Evolutionary conservation across 2,329 filamentous ascomycete species (phyloP).

Genomic region (Hymenoscyphus albidus): DNA sequence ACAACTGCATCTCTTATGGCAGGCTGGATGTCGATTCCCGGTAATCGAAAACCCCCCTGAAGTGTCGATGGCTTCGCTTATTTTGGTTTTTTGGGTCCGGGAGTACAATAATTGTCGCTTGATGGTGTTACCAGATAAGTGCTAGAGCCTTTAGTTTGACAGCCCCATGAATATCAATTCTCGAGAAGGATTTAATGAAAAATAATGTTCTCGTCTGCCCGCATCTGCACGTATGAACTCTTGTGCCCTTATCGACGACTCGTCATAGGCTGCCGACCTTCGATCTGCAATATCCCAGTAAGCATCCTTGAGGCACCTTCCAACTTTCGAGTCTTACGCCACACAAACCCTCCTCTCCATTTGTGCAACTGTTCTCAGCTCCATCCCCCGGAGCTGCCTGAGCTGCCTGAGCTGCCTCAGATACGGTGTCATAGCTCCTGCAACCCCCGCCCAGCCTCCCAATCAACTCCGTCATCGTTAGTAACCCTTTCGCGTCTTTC

Average conservation of each 20-base stretch:
- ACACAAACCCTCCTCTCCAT: conserved; percentile 7
- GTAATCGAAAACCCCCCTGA: not conserved
- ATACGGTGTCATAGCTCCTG: conserved; percentile 15
- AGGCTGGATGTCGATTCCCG: not conserved
- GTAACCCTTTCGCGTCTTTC: not conserved
- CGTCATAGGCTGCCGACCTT: not conserved
- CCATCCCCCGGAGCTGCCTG: not conserved
- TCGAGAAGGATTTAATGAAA: conserved; percentile 1
- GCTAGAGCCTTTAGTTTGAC: not conserved
- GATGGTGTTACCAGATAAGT: not conserved
- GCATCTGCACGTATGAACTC: not conserved
- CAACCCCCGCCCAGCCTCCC: not conserved
- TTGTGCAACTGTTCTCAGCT: conserved; percentile 5
- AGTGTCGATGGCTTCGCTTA: not conserved
- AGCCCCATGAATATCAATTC: not conserved
- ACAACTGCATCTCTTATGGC: not conserved
- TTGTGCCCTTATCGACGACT: not conserved
- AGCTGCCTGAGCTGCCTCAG: not conserved
- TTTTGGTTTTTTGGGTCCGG: not conserved
- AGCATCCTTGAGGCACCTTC: not conserved
- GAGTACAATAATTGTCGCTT: not conserved
- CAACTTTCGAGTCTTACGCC: conserved; percentile 12
- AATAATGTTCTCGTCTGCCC: not conserved
- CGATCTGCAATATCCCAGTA: conserved; percentile 11
- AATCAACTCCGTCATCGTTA: conserved; percentile 12